A percentile compares a stretch with the other conserved stretches of the same genome.
phyloP scores from a whole-genome alignment of 371 early-diverging fungal species.

The Apophysomyces trapeziformis region DNA sequence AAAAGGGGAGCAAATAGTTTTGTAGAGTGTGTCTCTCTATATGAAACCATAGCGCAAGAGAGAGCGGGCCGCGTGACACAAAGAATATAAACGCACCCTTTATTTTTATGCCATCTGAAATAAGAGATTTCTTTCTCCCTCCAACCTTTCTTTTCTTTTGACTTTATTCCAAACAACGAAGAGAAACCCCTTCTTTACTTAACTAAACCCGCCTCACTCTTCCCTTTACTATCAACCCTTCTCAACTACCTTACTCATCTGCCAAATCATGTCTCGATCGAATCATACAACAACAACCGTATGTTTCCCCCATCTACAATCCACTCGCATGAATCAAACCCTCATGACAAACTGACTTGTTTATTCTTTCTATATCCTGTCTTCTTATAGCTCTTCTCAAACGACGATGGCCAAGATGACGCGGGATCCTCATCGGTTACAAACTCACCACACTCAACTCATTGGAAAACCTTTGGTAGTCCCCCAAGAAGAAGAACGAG shows the following conservation, averaged over 20 bases:
- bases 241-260: conserved; percentile 11
- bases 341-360: not conserved
- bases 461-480: conserved; percentile 32
- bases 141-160: conserved; percentile 14
- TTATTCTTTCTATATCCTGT: not conserved
- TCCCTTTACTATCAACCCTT: conserved; percentile 1
- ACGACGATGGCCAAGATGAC: conserved; percentile 17
- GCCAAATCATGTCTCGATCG: conserved; percentile 24
- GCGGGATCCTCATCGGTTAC: conserved; percentile 21
- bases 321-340: not conserved
- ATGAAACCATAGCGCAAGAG: conserved; percentile 1
- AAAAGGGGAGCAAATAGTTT: not conserved
- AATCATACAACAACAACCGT: conserved; percentile 25
- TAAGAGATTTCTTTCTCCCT: conserved; percentile 8
- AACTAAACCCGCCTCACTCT: not conserved
- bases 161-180: conserved; percentile 7
- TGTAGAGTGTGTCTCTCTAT: not conserved
- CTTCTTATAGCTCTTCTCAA: conserved; percentile 10
- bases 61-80: conserved; percentile 10
- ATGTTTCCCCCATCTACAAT: conserved; percentile 2
- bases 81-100: conserved; percentile 7
- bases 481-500: conserved; percentile 21
- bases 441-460: conserved; percentile 16
- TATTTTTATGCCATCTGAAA: conserved; percentile 1
- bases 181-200: not conserved